These are phyloP conservation scores for Spiromastix sp. DNA, from an alignment of 2,329 filamentous ascomycete species.

Conservation along the genomic window DNA sequence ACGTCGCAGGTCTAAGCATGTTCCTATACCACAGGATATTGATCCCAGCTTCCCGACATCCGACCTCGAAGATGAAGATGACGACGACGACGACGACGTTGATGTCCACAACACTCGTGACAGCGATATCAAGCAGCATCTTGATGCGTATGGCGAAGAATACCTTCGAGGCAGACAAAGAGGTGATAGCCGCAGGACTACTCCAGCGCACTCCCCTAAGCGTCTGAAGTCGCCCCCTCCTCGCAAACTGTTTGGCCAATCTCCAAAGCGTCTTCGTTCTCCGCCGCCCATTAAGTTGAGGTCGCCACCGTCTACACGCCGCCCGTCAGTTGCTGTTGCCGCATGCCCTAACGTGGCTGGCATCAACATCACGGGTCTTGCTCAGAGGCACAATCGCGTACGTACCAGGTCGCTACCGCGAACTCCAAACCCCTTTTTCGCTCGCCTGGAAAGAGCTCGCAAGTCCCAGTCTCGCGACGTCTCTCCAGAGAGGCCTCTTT, in stretches of 20 bases:
- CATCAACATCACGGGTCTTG: slow-evolving; percentile 44
- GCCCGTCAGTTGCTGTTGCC: slow-evolving; percentile 27
- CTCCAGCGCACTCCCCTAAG: slow-evolving; percentile 50
- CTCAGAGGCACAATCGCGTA: slow-evolving; percentile 55
- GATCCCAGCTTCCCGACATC: slow-evolving; percentile 96
- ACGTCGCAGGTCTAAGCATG: slow-evolving; percentile 69
- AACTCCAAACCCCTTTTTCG: slow-evolving; percentile 58
- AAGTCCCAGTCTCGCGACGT: slow-evolving; percentile 23
- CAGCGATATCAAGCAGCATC: slow-evolving; percentile 60
- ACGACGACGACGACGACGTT: slow-evolving; percentile 52
- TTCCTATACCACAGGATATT: slow-evolving; percentile 84
- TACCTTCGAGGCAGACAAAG: slow-evolving; percentile 33
- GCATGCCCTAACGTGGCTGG: slow-evolving; percentile 37
- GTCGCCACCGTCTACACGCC: slow-evolving; percentile 41
- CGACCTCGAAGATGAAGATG: slow-evolving; percentile 77
- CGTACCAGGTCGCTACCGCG: slow-evolving; percentile 82
- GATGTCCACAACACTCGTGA: slow-evolving; percentile 17
- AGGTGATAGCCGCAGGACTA: slow-evolving; percentile 42
- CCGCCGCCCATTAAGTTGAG: slow-evolving; percentile 49
- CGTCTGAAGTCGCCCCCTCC: slow-evolving; percentile 45
- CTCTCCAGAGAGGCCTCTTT: slow-evolving; percentile 14
- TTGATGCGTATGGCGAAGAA: slow-evolving; percentile 56
- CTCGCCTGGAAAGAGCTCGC: slow-evolving; percentile 21
- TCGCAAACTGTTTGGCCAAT: slow-evolving; percentile 55
- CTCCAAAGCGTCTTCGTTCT: slow-evolving; percentile 60